Conservation (phyloP, 257 asterid species). For the Penstemon barbatus region DNA sequence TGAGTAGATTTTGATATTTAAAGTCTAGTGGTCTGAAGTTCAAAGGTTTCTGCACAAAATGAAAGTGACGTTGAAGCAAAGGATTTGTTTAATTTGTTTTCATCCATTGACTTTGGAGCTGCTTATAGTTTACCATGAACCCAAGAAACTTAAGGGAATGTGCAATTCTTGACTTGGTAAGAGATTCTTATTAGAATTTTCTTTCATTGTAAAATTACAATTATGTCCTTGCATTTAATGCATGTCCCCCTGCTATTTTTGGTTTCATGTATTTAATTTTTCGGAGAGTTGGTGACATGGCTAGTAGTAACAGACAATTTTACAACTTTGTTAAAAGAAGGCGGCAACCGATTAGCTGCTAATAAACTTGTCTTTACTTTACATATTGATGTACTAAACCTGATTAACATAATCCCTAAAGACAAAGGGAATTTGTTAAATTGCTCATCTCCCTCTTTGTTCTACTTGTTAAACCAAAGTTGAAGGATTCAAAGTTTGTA, state of each 20-base stretch:
- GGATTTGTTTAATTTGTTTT: slow-evolving; percentile 11
- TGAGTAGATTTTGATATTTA: slow-evolving; percentile 21
- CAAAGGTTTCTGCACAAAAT: slow-evolving; percentile 9
- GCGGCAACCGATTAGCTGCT: too few species aligned
- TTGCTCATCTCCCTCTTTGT: not conserved
- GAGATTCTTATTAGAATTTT: slow-evolving; percentile 29
- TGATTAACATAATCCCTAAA: not conserved
- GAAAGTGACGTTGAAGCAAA: slow-evolving; percentile 29
- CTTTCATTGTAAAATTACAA: not conserved
- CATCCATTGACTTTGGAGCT: slow-evolving; percentile 52
- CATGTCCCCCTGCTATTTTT: not conserved
- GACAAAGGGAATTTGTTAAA: not conserved
- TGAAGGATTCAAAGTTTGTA: not conserved
- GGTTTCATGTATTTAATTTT: not conserved
- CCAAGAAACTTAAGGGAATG: slow-evolving; percentile 22
- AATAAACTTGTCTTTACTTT: too few species aligned
- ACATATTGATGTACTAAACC: not conserved
- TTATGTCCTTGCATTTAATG: not conserved
- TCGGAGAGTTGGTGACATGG: not conserved
- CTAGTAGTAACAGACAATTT: not conserved
- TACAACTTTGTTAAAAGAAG: too few species aligned
- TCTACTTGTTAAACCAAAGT: not conserved
- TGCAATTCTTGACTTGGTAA: slow-evolving; percentile 43
- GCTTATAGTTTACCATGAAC: slow-evolving; percentile 25
- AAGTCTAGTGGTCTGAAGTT: slow-evolving; percentile 24